Evolutionary conservation across 805 yeast species (phyloP), one percentile per base, ranked within the genome.

Genomic region (Saccharomycopsis oosterbeekiorum): DNA sequence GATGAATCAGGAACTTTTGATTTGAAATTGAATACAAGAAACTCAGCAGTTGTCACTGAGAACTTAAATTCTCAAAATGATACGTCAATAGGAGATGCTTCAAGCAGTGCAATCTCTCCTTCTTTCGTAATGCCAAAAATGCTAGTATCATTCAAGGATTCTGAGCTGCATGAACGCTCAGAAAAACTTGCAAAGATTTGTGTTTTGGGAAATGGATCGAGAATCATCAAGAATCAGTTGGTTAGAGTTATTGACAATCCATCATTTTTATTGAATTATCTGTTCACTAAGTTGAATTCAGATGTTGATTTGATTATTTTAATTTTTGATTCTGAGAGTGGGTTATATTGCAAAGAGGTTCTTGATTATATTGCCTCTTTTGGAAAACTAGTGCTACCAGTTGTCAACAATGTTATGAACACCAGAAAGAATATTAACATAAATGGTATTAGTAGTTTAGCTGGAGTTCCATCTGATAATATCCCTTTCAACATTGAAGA

Each of bases 1-100:
- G 65, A 63, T 53, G 64, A 63, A 21, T 59, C 62, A n/a, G 65
- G 64, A 10, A 63, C 65, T 17, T 63, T 63, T 55, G 65, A 63
- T 34, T 53, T 63, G 41, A 60, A 63, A 54, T 36, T 63, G 56
- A 63, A 63, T 26, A 61, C 65, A 9, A n/a, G 58, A 15, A 60
- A 55, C 26, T 41, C 55, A 36, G 42, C 37, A 37, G 39, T 29
- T 15, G 53, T 41, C 14, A 21, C 51, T 26, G 57, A 41, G n/a
- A n/a, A 21, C 29, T 15, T 34, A 14, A 15, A n/a, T 37, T 10
- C 42, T 2, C 19, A 29, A 36, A 41, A 21, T 1, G 43, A 51
- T 9, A 53, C 14, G 12, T 15, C 34, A 12, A 12, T 14, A 47
- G 53, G 37, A 15, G 17, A 36, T 54, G 39, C 40, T 43, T 21